Evolutionary conservation across 192 early-diverging fungal genomes (phyloP), one percentile per base, ranked within the genome.

Genomic region (Backusella westeae): DNA sequence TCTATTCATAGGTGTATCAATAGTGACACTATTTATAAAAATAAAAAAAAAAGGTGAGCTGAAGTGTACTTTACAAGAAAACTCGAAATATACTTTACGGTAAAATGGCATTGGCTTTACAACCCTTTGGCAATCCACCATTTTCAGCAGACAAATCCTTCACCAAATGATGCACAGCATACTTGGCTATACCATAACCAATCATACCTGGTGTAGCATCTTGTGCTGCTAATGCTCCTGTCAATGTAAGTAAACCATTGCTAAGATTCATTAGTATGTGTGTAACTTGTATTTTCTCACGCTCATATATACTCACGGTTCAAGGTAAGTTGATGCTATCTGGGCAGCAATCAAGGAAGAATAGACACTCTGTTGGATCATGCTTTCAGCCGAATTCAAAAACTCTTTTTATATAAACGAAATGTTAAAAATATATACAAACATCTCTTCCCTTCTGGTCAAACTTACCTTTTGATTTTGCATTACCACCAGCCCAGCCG

Each of bases 171-270:
- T 98, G 96, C 26, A 97, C 95, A 6, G 92, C 92, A 15, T 96
- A 95, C 81, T 99, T 99, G 59, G 95, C 94, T 81, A 96, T 84
- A 36, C 97, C 97, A 79, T 99, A 98, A 15, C 95, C 96, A 72
- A 96, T 89, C 91, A 88, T 89, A 46, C 80, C 88, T 8, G 94
- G 96, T 1, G 96, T 97, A 34, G 89, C 90, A 39, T 87, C 81
- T 12, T 83, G 81, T 15, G 93, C 94, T 14, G 94, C 89, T 29
- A 82, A 85, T 8, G 94, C 94, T 9, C 96, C 96, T 15, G 93
- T 93, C 73, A 97, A 85, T 10, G 89, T 86, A 75, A 98, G 86
- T 41, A 98, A 78, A 7, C 96, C 96, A 19, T 67, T 80, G 35
- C 89, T 89, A 82, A 34, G 46, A 15, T 19, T 14, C 12, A 69